Evolutionary conservation across 1,139 yeast species (phyloP), one percentile per base, ranked within the genome.

Genomic region (Hemisphaericaspora subhashii): DNA sequence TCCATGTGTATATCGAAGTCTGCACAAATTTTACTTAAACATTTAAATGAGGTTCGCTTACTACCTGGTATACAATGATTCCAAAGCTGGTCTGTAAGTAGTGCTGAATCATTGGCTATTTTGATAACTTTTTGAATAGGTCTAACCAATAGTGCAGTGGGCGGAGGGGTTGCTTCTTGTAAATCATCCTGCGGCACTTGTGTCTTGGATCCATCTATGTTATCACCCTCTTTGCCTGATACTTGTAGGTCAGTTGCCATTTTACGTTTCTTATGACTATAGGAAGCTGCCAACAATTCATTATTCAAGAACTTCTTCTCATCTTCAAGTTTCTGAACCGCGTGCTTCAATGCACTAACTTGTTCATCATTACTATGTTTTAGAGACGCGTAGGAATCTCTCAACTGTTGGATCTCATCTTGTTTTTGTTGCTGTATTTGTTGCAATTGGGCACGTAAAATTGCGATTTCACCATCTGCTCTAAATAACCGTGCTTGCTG

Each of bases 381-480:
- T 10, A 59, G 46, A 17, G 48, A 46, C 2, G 58, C 53, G 39
- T 64, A 68, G 3, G 66, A 54, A 4, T 61, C 61, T 35, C 65
- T 63, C 34, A 83, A 48, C 17, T 68, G 66, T 14, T 56, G 57
- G n/a, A 73, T 58, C 47, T 76, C 81, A 3, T 65, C 61, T 3
- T 62, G 66, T 39, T 74, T 74, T 31, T 62, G 71, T 22, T 58
- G 57, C 37, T 77, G 78, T 9, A 77, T 53, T 36, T 73, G 72
- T 14, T 72, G 63, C 34, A 86, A 60, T 51, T 83, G 86, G 14
- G 83, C 79, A 41, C 90, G 66, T 17, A 88, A 67, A 27, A 87
- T 81, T 9, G 94, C 81, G 22, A 85, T 79, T 53, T 88, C 95
- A 3, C 96, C 96, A 47, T 75, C 82, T 0, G 88, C 82, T 28